These are phyloP conservation scores for Fusarium sp. DNA, from an alignment of 2,329 filamentous ascomycete genomes.

Conservation along the genomic window DNA sequence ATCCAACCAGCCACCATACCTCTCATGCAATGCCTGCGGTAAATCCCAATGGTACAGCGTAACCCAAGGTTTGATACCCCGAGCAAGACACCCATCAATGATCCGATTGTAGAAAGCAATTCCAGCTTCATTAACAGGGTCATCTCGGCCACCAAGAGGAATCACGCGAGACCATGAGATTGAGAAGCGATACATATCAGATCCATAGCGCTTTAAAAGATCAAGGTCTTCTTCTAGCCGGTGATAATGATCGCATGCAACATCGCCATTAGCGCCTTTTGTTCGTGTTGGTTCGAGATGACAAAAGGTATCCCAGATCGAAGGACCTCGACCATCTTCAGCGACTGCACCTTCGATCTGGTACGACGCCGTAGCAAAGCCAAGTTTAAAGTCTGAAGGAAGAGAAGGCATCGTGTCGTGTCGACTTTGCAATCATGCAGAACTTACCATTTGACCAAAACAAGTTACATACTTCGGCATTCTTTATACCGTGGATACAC, in stretches of 20 bases:
- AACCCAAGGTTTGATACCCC: constrained; percentile 69
- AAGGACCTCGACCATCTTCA: constrained; percentile 54
- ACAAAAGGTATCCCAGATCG: constrained; percentile 57
- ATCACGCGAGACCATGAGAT: constrained; percentile 75
- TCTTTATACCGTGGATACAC: constrained; percentile 24
- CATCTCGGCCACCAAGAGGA: constrained; percentile 70
- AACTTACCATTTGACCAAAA: not conserved
- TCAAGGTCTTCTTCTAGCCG: constrained; percentile 64
- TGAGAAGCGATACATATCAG: constrained; percentile 72
- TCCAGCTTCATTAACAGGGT: constrained; percentile 71
- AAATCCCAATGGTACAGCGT: constrained; percentile 75
- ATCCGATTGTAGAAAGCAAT: constrained; percentile 69
- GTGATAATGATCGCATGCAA: constrained; percentile 59
- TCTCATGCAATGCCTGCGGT: constrained; percentile 50
- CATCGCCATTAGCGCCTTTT: constrained; percentile 57
- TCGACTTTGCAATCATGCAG: not conserved
- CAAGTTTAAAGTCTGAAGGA: constrained; percentile 51
- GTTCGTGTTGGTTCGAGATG: constrained; percentile 55
- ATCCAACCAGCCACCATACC: constrained; percentile 51
- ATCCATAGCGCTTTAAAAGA: constrained; percentile 67
- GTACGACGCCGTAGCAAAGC: constrained; percentile 55
- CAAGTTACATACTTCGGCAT: not conserved
- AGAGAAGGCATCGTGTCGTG: constrained; percentile 10
- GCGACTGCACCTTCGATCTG: constrained; percentile 59
- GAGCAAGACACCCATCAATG: constrained; percentile 66